These are phyloP conservation scores for Aeschynomene evenia DNA, from an alignment of 306 rosid genomes.

Conservation along the genomic window DNA sequence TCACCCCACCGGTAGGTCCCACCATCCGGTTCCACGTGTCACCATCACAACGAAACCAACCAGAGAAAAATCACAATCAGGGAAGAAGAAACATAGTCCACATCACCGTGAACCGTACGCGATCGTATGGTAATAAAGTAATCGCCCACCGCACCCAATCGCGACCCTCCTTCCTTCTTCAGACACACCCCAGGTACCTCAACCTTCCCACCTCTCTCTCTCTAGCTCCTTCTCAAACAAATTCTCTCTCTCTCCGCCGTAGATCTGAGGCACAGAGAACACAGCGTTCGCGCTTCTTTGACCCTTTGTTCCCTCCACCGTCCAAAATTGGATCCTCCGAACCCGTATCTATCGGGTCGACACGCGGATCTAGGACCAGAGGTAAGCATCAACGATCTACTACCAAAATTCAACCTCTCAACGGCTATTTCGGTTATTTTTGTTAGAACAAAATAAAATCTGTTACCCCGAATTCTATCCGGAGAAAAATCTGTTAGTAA, in stretches of 20 bases:
- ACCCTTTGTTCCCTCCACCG: background rate
- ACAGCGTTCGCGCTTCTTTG: constrained; percentile 20
- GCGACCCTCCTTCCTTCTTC: constrained; percentile 9
- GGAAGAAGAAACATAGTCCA: constrained; percentile 6
- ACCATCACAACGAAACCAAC: background rate
- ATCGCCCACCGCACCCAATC: constrained; percentile 14
- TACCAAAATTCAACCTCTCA: background rate
- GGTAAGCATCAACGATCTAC: constrained; percentile 16
- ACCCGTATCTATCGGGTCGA: background rate
- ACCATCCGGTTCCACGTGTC: constrained; percentile 29
- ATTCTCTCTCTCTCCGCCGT: background rate
- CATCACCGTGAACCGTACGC: constrained; percentile 41
- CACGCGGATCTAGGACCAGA: constrained; percentile 44
- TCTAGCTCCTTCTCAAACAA: background rate
- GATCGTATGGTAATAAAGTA: constrained; percentile 25
- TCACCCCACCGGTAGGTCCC: background rate
- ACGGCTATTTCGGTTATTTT: constrained; percentile 18
- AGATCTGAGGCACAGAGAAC: constrained; percentile 31
- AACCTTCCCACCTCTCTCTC: background rate
- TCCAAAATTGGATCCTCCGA: constrained; percentile 23
- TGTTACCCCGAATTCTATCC: background rate
- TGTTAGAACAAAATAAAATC: constrained; percentile 1
- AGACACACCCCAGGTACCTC: constrained; percentile 12
- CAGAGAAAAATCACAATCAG: background rate
- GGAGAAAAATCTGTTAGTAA: background rate